phyloP scores from a whole-genome alignment of 805 yeast genomes.

The Tetrapisispora nanseiensis region DNA sequence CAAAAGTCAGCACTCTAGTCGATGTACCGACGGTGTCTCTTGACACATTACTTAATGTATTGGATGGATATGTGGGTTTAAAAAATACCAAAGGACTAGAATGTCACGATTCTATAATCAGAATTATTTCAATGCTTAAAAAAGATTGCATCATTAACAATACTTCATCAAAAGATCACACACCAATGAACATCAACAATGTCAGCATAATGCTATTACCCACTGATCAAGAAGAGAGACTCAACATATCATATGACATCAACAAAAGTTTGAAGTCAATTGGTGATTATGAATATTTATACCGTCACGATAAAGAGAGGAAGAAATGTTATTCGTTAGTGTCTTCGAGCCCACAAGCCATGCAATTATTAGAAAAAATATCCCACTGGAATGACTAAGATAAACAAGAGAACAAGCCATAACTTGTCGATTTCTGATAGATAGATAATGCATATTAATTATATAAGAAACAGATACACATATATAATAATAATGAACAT shows the following conservation, averaged over 20 bases:
- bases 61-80: constrained; percentile 14
- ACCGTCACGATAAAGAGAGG: constrained; percentile 6
- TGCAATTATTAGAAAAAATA: constrained; percentile 10
- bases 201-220: constrained; percentile 3
- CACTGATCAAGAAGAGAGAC: background rate
- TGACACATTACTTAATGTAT: constrained; percentile 16
- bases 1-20: background rate
- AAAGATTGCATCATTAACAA: constrained; percentile 14
- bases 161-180: background rate
- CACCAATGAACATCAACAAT: background rate
- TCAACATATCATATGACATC: background rate
- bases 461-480: background rate
- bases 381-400: constrained; percentile 7
- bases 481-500: no score
- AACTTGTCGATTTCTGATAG: background rate
- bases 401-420: background rate
- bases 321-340: constrained; percentile 11
- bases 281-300: background rate
- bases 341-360: constrained; percentile 10
- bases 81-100: constrained; percentile 7
- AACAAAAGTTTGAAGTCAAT: background rate
- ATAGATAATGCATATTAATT: background rate
- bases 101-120: constrained; percentile 15
- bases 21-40: constrained; percentile 12
- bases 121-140: constrained; percentile 21